These are phyloP conservation scores for Glycine soja DNA, from an alignment of 306 rosid species.

Conservation along the genomic window DNA sequence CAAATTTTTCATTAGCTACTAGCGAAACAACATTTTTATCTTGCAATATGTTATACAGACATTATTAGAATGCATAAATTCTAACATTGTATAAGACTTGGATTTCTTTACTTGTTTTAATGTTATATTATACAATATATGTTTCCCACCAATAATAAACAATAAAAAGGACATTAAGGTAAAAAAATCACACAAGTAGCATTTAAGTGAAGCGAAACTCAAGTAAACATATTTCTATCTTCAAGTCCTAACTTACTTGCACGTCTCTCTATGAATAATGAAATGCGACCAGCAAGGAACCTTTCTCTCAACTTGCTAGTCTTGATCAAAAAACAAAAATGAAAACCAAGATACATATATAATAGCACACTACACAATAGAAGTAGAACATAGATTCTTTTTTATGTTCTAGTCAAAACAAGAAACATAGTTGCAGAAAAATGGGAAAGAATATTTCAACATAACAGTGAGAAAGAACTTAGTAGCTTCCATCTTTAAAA, in stretches of 20 bases:
- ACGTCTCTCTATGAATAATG: constrained; percentile 59
- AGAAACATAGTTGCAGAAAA: no score
- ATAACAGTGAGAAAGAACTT: no score
- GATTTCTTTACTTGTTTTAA: background rate
- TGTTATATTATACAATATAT: background rate
- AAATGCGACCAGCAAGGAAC: constrained; percentile 98
- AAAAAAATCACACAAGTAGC: background rate
- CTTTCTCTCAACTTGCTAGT: constrained; percentile 83
- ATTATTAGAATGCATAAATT: background rate
- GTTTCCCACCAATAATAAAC: background rate
- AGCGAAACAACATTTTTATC: constrained; percentile 83
- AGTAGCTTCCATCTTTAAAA: no score
- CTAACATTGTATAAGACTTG: background rate
- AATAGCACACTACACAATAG: no score
- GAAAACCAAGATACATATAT: no score
- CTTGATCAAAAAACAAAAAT: constrained; percentile 54
- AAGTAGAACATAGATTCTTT: no score
- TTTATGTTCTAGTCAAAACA: no score
- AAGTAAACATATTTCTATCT: constrained; percentile 19
- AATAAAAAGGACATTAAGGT: no score
- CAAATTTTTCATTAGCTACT: constrained; percentile 80
- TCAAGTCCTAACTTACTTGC: constrained; percentile 65
- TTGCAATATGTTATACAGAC: constrained; percentile 50
- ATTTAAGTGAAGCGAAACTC: constrained; percentile 38
- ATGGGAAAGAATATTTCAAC: no score